Base-by-base conservation (phyloP, 345 rosid genomes). In the Hirschfeldia incana region DNA sequence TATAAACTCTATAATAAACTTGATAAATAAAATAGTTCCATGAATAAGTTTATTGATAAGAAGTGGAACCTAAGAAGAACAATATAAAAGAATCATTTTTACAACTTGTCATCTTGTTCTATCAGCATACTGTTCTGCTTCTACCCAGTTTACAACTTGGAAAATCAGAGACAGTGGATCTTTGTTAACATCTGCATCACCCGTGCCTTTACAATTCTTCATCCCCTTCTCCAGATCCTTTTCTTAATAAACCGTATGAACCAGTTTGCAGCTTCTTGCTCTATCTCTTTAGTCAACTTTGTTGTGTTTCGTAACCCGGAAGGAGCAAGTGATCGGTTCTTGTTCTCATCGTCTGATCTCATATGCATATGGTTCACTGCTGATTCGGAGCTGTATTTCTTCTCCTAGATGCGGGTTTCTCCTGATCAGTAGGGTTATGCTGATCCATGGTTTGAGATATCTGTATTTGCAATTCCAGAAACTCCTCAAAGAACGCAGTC, bases 261-360 rank as follows among this genome's bases (percentile, higher is more conserved):
- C 98, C 98, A 95, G 53, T 80, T 84, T 34, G 91, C 96, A 6
- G 98, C 91, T 85, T 93, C 99, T 1, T 76, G 73, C 74, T 90
- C 89, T 1, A 95, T 84, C 86, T 87, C 88, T 81, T 83, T 90
- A 0, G 90, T 94, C 81, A 95, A 78, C 71, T 75, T 90, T 26
- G 90, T 81, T 2, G 89, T 81, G 73, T 82, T 85, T 44, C 85
- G 73, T 21, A 89, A 67, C 66, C 83, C 76, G 70, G 88, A 59
- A 49, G 51, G 15, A 44, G 51, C 5, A 11, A 26, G 42, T 0
- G 57, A 21, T 21, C 0, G 21, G 21, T 21, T 21, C 21, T 21
- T 21, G 21, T 89, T 92, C 73, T 92, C 96, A 59, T 90, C 95
- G 8, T 91, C 12, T 44, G 5, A 44, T 44, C 51, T 44, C 51